Base-by-base conservation (phyloP, 352 stramenopile species). In the Globisporangium viniferum region DNA sequence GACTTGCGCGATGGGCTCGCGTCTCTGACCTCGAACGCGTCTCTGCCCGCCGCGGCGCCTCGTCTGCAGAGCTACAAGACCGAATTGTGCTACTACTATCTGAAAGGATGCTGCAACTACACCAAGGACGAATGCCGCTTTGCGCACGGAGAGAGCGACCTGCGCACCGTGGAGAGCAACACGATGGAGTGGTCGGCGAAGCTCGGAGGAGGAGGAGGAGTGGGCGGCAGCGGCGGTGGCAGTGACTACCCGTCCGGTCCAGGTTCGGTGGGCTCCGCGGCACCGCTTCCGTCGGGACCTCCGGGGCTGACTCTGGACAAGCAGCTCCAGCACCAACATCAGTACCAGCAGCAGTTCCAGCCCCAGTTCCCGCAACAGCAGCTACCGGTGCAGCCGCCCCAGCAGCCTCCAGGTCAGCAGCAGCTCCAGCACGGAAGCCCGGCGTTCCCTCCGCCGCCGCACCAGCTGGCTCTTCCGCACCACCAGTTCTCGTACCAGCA, bases 31-130 rank as follows among this genome's bases (percentile, higher is more conserved):
- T 53, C 62, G 31, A 68, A 20, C 18, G 58, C 61, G 0, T 49
- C 64, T n/a, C 49, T 91, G 35, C 76, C 78, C 18, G 62, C 81
- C 10, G 77, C 83, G 12, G 85, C 84, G 7, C 84, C 86, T 57
- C 77, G 88, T 36, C 70, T 94, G 39, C 85, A 95, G 71, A 95
- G 88, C 69, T 95, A 95, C 81, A 95, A 95, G 84, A 95, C 88
- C 0, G 85, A 95, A 71, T 67, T 95, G 53, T 95, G 88, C 76
- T 95, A 93, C 71, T 95, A 94, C 72, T 95, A 93, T 62, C 73
- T 95, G 31, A 93, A 94, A 54, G 88, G 88, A 31, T 92, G 88
- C 69, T 95, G 88, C 80, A 95, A 95, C 73, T 95, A 93, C 74
- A 80, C 86, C 3, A 95, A 91, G 69, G 88, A 94, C 5, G 88